Evolutionary conservation across 495 filamentous ascomycete genomes (phyloP).

Genomic region (Talaromyces proteolyticus): DNA sequence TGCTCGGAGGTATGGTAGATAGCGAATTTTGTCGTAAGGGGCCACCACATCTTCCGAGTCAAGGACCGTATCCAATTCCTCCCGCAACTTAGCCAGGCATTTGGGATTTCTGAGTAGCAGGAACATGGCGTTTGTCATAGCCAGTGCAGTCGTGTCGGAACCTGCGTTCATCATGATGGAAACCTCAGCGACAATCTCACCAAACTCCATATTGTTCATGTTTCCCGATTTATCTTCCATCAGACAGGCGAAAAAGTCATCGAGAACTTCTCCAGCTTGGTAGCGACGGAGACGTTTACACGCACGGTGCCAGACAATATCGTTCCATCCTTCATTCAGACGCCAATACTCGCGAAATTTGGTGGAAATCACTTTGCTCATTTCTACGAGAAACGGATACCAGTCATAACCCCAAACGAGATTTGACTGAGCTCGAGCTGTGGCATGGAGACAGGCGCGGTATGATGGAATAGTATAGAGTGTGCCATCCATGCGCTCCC

Average conservation of each 20-base stretch:
- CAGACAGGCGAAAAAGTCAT: constrained; percentile 51
- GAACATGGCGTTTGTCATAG: constrained; percentile 46
- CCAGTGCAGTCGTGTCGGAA: constrained; percentile 49
- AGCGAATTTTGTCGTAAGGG: constrained; percentile 11
- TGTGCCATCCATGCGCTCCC: constrained; percentile 34
- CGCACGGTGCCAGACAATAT: neutral
- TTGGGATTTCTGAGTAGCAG: constrained; percentile 48
- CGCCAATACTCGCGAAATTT: constrained; percentile 11
- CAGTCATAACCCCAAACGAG: constrained; percentile 43
- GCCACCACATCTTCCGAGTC: constrained; percentile 29
- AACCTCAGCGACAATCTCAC: constrained; percentile 26
- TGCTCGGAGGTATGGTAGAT: constrained; percentile 59
- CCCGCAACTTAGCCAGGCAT: constrained; percentile 42
- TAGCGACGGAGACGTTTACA: constrained; percentile 7
- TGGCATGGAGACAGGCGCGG: constrained; percentile 42
- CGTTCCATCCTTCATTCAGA: neutral
- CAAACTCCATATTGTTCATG: constrained; percentile 19
- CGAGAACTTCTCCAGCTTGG: constrained; percentile 44
- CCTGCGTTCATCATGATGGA: constrained; percentile 47
- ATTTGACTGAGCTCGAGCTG: constrained; percentile 32
- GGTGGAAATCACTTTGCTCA: constrained; percentile 25
- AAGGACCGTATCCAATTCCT: constrained; percentile 48
- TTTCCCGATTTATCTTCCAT: constrained; percentile 46
- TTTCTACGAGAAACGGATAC: constrained; percentile 27
- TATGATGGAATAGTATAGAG: constrained; percentile 32